Evolutionary conservation across 768 basidiomycete genomes (phyloP), one percentile per base, ranked within the genome.

Genomic region (Suillus variegatus): DNA sequence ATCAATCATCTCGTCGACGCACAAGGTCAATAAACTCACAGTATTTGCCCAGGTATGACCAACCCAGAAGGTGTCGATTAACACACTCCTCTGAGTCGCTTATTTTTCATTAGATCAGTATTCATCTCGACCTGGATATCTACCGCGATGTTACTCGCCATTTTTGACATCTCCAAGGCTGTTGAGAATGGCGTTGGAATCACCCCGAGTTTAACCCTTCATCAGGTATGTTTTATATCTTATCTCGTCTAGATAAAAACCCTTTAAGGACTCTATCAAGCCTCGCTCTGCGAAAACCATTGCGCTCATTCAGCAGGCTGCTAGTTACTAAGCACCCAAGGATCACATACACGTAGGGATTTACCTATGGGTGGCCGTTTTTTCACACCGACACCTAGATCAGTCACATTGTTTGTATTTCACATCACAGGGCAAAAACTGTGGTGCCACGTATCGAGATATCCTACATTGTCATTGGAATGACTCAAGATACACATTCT

Each of bases 241-340:
- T 32, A 32, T 32, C 32, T 32, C 4, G 32, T 32, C 32, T 32
- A 32, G 32, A 32, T 6, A 32, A 32, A 32, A 54, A 1, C 52
- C 32, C 2, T 87, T 85, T 75, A 81, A 82, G 67, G 86, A 85
- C 72, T 32, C 6, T 6, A 32, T 32, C 6, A 32, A 75, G 67
- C 85, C 85, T 47, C 81, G 85, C 41, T 85, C 84, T 9, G 79
- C 81, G 64, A 81, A 80, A 70, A 82, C 84, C 5, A 69, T 82
- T 38, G 76, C 82, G 13, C 71, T 85, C 20, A 83, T 85, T 52
- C 80, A 81, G 46, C 74, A 77, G 40, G 82, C 82, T 64, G 76
- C 32, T 32, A 4, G 6, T 32, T 32, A 32, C 32, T 32, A 32
- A 32, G 6, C 32, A 0, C 32, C 5, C 32, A 32, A 32, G 32